These are phyloP conservation scores for Lactarius quietus DNA, from an alignment of 768 basidiomycete genomes.

Conservation along the genomic window DNA sequence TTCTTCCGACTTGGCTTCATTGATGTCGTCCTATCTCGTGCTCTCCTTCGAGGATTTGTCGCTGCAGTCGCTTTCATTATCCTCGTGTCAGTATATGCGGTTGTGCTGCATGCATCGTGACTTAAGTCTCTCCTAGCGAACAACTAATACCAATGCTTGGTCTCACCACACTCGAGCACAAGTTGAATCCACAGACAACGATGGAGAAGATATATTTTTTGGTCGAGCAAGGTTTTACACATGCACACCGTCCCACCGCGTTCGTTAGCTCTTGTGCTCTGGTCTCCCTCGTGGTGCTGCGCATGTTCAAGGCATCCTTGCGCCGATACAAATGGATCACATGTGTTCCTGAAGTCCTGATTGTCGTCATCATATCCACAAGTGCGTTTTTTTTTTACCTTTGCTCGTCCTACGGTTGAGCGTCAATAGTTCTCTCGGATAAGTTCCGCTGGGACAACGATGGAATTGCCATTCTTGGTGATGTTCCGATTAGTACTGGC, in stretches of 20 bases:
- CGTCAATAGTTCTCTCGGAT: constrained; percentile 57
- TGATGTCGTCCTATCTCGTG: constrained; percentile 88
- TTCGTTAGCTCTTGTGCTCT: constrained; percentile 73
- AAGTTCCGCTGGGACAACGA: constrained; percentile 68
- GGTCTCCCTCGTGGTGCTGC: constrained; percentile 55
- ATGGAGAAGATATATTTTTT: constrained; percentile 79
- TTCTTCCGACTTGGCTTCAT: constrained; percentile 89
- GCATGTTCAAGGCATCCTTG: constrained; percentile 55
- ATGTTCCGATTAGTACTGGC: constrained; percentile 61
- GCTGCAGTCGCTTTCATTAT: constrained; percentile 85
- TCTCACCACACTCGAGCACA: constrained; percentile 51
- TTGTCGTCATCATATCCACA: constrained; percentile 82
- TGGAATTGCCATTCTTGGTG: constrained; percentile 83
- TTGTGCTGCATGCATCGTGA: background rate
- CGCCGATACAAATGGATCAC: constrained; percentile 56
- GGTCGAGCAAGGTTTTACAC: constrained; percentile 49
- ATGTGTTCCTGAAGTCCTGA: constrained; percentile 84
- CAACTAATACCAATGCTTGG: constrained; percentile 92
- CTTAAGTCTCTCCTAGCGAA: constrained; percentile 45
- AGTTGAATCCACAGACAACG: constrained; percentile 59
- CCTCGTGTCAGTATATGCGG: constrained; percentile 55
- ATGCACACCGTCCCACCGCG: constrained; percentile 65
- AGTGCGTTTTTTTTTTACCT: constrained; percentile 42
- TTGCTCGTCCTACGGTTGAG: background rate
- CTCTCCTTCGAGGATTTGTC: constrained; percentile 83